phyloP scores from a whole-genome alignment of 2,329 filamentous ascomycete genomes.

The Ophiosphaerella korrae region DNA sequence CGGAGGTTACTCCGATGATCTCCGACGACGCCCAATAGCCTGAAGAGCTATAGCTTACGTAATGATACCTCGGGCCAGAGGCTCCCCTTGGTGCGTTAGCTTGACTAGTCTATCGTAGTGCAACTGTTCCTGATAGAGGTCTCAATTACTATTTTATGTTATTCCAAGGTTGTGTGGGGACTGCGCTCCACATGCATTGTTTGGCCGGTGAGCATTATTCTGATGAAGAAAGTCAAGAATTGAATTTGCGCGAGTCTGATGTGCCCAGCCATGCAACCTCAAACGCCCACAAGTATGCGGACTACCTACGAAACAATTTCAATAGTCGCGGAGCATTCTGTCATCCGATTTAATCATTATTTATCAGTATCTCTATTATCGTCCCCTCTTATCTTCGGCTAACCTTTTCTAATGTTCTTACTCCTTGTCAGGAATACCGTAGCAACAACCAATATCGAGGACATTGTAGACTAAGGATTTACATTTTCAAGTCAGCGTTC shows the following conservation, averaged over 20 bases:
- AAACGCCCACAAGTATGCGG: too few relatives aligned
- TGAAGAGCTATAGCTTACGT: conserved; percentile 11
- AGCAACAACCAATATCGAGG: conserved; percentile 38
- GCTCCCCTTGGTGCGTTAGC: not conserved
- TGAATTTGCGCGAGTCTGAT: too few relatives aligned
- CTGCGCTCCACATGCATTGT: too few relatives aligned
- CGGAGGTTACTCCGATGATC: conserved; percentile 17
- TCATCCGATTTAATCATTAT: not conserved
- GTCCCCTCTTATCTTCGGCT: not conserved
- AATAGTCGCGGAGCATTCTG: too few relatives aligned
- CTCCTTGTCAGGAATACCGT: conserved; percentile 29
- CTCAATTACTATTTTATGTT: too few relatives aligned
- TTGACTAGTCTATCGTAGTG: conserved; percentile 1
- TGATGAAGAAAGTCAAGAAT: too few relatives aligned
- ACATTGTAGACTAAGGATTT: conserved; percentile 29
- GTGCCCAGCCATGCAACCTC: too few relatives aligned
- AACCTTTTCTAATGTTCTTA: not conserved
- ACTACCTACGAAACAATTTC: too few relatives aligned
- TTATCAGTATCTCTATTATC: not conserved
- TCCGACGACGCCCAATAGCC: conserved; percentile 17
- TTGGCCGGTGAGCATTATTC: too few relatives aligned
- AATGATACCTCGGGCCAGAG: conserved; percentile 10
- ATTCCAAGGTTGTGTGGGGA: too few relatives aligned
- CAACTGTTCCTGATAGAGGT: not conserved
- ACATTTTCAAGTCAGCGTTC: not conserved